Evolutionary conservation across 2,329 filamentous ascomycete genomes (phyloP).

Genomic region (Rhynchosporium agropyri): DNA sequence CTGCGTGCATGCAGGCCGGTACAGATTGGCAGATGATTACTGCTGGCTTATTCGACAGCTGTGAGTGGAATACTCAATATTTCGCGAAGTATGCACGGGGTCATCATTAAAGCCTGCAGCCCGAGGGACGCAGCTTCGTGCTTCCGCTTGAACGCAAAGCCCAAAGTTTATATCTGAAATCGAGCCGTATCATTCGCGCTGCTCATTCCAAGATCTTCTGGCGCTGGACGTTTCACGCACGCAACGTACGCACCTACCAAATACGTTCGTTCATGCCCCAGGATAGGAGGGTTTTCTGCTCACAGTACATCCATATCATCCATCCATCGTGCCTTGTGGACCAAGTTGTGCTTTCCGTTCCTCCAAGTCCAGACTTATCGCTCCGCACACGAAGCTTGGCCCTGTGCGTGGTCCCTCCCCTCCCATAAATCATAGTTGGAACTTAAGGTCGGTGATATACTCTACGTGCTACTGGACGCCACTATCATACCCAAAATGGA

Average conservation of each 20-base stretch:
- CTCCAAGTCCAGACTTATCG: constrained; percentile 3
- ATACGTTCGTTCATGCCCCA: neutral
- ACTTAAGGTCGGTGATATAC: neutral
- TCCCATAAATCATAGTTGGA: neutral
- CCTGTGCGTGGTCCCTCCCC: constrained; percentile 2
- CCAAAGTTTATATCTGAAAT: neutral
- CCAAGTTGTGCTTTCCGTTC: constrained; percentile 1
- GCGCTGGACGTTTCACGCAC: neutral
- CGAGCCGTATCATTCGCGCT: neutral
- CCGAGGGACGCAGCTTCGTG: neutral
- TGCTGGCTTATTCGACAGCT: neutral
- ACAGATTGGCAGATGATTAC: neutral
- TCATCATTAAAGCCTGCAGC: neutral
- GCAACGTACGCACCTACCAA: too few relatives aligned
- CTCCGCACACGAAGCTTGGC: constrained; percentile 8
- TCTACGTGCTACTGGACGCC: neutral
- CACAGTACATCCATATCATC: too few relatives aligned
- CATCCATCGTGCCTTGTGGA: neutral
- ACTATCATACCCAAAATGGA: neutral
- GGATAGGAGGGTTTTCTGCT: neutral
- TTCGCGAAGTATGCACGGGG: too few relatives aligned
- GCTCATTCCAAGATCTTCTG: neutral
- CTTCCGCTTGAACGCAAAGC: constrained; percentile 1
- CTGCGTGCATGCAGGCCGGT: neutral
- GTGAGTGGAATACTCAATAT: too few relatives aligned